Base-by-base conservation (phyloP, 148 eudicot genomes). In the Gaultheria prostrata region DNA sequence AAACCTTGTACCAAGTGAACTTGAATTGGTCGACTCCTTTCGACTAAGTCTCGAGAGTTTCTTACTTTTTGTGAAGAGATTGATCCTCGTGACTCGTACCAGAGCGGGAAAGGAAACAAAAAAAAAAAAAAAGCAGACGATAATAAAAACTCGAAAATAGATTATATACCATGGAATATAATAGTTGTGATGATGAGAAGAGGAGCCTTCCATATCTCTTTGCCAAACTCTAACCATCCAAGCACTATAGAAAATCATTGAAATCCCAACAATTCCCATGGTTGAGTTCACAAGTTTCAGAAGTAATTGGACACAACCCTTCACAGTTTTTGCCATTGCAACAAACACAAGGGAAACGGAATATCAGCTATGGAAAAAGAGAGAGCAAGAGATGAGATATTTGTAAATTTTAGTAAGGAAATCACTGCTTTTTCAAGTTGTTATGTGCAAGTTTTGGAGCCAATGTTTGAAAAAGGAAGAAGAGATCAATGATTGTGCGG, bases 141-240 rank as follows among this genome's bases (percentile, higher is more conserved):
- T 32, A 32, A 70, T 33, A 7, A 78, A 32, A 51, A 28, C 21
- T 26, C 21, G 33, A 83, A 50, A 24, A 49, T 49, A 24, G 32
- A 28, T 63, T 4, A 39, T 39, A 39, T 39, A 86, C 86, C 86
- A 85, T 70, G 86, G 87, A 77, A 76, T 32, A 21, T 67, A 18
- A 51, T 28, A 1, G 80, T 46, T 10, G n/a, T 56, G 9, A 82
- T 57, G 14, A 75, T 74, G 9, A 1, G 46, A 80, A 1, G 78
- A 80, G 1, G 76, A 79, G 10, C 17, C 61, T 10, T 74, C 82
- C 2, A 33, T 76, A 28, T 85, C 90, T 24, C 86, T 75, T 15
- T 87, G 54, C 88, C 93, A 88, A 85, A 84, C 88, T 26, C 82
- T 83, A 32, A 86, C 24, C 86, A 93, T 90, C 91, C 93, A 89